phyloP scores from a whole-genome alignment of 2,329 filamentous ascomycete genomes.

The Xylariaceae sp. region DNA sequence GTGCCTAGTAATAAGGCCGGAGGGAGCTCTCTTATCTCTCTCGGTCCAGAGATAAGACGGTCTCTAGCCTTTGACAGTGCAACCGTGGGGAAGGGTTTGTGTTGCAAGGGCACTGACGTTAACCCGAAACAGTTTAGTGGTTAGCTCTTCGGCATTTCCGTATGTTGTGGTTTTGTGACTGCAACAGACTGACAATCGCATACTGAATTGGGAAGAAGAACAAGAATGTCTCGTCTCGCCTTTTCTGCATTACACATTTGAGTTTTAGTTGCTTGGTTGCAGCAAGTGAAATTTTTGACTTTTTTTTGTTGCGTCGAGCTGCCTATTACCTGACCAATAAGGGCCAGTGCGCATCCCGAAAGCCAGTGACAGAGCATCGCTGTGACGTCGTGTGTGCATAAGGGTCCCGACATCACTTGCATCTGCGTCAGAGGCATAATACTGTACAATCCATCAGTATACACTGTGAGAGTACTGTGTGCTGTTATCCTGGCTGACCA shows the following conservation, averaged over 20 bases:
- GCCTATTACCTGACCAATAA: conserved; percentile 6
- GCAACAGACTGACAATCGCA: conserved; percentile 2
- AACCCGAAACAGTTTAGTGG: too few species aligned
- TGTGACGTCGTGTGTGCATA: conserved; percentile 11
- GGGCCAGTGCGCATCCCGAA: conserved; percentile 5
- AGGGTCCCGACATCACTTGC: conserved; percentile 3
- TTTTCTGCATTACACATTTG: too few species aligned
- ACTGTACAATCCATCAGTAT: not conserved
- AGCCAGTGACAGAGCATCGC: conserved; percentile 11
- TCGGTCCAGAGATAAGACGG: conserved; percentile 20
- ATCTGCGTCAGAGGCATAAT: not conserved
- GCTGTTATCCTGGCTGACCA: too few species aligned
- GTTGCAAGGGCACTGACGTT: too few species aligned
- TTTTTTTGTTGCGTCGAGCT: too few species aligned
- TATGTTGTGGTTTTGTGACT: too few species aligned
- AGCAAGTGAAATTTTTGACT: too few species aligned
- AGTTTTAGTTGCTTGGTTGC: too few species aligned
- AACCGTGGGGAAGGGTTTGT: not conserved
- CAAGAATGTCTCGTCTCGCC: too few species aligned
- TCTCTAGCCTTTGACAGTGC: conserved; percentile 2
- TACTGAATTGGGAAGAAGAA: not conserved
- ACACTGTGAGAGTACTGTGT: too few species aligned
- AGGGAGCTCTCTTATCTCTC: conserved; percentile 4
- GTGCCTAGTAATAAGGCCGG: too few species aligned
- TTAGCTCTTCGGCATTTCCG: too few species aligned